These are phyloP conservation scores for Trypanosoma melophagium DNA, from an alignment of 208 protist genomes.

Conservation along the genomic window DNA sequence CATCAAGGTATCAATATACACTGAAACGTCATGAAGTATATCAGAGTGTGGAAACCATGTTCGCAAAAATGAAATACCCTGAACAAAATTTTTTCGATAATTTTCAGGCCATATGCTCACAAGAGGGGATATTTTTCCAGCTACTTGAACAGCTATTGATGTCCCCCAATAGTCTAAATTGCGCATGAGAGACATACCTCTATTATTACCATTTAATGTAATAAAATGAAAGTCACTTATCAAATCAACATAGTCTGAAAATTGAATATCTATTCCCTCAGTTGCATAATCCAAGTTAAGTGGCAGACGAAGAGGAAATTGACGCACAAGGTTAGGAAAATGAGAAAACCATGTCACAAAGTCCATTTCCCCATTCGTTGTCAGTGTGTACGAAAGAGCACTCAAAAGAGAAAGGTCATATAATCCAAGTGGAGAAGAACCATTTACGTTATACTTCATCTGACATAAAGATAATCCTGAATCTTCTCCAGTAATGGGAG, in stretches of 20 bases:
- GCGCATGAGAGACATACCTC: constrained; percentile 73
- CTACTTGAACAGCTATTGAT: constrained; percentile 68
- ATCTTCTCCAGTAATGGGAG: constrained; percentile 22
- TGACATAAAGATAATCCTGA: constrained; percentile 39
- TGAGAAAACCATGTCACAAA: constrained; percentile 82
- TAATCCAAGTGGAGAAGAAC: constrained; percentile 45
- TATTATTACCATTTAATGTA: constrained; percentile 79
- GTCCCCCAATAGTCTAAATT: constrained; percentile 81
- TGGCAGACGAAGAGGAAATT: constrained; percentile 51
- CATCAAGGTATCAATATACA: constrained; percentile 54
- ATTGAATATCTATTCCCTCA: constrained; percentile 59
- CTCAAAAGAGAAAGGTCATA: constrained; percentile 72
- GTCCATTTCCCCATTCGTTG: constrained; percentile 54
- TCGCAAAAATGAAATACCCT: constrained; percentile 57
- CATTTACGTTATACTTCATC: constrained; percentile 52
- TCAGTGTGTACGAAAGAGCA: constrained; percentile 76
- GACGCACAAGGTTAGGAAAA: constrained; percentile 53
- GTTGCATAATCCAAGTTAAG: constrained; percentile 70
- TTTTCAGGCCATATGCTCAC: constrained; percentile 74
- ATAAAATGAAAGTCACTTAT: constrained; percentile 76
- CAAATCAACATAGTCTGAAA: constrained; percentile 79
- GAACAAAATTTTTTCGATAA: constrained; percentile 53
- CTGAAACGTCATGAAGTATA: constrained; percentile 49
- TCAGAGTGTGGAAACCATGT: constrained; percentile 59
- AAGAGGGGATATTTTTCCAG: constrained; percentile 63